Evolutionary conservation across 176 grass and related monocot genomes (phyloP), one percentile per base, ranked within the genome.

Genomic region (Calamus simplicifolius): DNA sequence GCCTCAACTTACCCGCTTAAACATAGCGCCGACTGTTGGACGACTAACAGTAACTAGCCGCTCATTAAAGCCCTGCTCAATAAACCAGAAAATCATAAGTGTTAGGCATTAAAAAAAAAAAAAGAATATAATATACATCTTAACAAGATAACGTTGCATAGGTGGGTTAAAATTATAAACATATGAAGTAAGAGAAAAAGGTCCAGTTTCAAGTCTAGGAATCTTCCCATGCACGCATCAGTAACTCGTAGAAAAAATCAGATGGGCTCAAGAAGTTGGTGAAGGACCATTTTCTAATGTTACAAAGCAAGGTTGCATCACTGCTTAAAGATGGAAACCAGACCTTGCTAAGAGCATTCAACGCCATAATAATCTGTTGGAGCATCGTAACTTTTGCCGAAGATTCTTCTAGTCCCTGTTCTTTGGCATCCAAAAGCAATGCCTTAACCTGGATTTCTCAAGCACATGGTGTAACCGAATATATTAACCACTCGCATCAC

Each of bases 281-380:
- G 31, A 43, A 43, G 35, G 35, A 43, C 8, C 8, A 12, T 43
- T 43, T 43, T 43, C 35, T 43, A 43, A 43, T 43, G 35, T 7
- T 12, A 12, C 35, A 7, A 13, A 3, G 8, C 35, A 12, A 43
- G 12, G 5, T 43, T 43, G 35, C 35, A 43, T 43, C 35, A 43
- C 21, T 43, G 12, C 35, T 43, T 43, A 13, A 12, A 12, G 35
- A 43, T 43, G 35, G 51, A 59, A 29, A 52, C 3, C 16, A 79
- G 69, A 97, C 93, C 93, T 97, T 97, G 84, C 81, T 91, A 67
- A 90, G 63, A 75, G 89, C 89, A 85, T 82, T 88, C 62, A 97
- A 77, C 35, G 93, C 93, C 82, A 82, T 73, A 55, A 92, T 90
- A 67, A 92, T 97, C 58, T 88, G 93, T 62, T 88, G 93, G 64